These are phyloP conservation scores for Colletotrichum sublineola DNA, from an alignment of 2,329 filamentous ascomycete genomes.

Conservation along the genomic window DNA sequence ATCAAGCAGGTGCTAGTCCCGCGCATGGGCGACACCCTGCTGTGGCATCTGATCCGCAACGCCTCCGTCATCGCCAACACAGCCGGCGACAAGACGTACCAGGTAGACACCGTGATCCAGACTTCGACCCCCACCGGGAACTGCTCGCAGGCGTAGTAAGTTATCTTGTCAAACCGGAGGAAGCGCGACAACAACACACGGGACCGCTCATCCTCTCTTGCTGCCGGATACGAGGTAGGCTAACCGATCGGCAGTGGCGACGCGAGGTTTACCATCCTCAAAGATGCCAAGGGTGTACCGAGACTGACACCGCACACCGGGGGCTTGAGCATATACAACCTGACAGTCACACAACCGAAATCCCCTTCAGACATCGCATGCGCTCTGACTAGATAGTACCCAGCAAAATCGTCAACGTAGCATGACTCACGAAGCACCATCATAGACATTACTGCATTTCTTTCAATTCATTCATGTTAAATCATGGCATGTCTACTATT, in stretches of 20 bases:
- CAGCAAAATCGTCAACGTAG: not conserved
- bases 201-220: too few relatives aligned
- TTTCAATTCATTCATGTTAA: not conserved
- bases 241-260: conserved; percentile 21
- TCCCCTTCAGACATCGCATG: conserved; percentile 32
- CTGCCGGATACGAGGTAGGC: not conserved
- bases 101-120: conserved; percentile 31
- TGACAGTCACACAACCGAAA: conserved; percentile 25
- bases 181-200: too few relatives aligned
- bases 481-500: not conserved
- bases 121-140: conserved; percentile 22
- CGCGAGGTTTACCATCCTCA: conserved; percentile 31
- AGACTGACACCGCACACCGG: conserved; percentile 26
- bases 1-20: conserved; percentile 35
- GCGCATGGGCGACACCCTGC: conserved; percentile 16
- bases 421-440: not conserved
- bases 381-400: not conserved
- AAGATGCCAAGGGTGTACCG: conserved; percentile 3
- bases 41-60: conserved; percentile 37
- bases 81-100: conserved; percentile 21
- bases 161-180: not conserved
- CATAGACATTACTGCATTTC: not conserved
- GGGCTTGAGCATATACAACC: conserved; percentile 33
- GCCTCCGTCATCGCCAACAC: conserved; percentile 23
- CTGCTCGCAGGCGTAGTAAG: conserved; percentile 37